A percentile compares a stretch with the other conserved stretches of the same genome.
These are phyloP conservation scores for Aspergillus uvarum DNA, from an alignment of 2,329 filamentous ascomycete species.

Conservation along the genomic window DNA sequence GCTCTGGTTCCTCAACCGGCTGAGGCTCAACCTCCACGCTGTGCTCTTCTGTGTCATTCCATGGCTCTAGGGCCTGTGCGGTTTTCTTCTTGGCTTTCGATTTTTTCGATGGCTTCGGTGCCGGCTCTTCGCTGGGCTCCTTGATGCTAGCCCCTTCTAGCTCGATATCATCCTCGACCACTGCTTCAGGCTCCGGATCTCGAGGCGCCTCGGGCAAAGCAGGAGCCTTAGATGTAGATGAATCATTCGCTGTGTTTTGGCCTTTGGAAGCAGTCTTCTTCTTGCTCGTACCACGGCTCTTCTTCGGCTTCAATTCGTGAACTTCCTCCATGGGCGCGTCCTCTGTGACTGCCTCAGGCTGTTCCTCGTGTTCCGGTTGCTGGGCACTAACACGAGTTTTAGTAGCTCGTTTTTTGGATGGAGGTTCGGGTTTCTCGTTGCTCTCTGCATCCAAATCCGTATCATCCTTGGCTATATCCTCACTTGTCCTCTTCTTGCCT, in stretches of 20 bases:
- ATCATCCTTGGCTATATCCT: conserved; percentile 47
- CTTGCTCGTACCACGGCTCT: conserved; percentile 42
- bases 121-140: conserved; percentile 33
- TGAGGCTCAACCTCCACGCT: conserved; percentile 12
- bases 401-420: conserved; percentile 60
- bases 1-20: conserved; percentile 8
- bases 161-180: conserved; percentile 65
- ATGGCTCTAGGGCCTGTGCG: conserved; percentile 19
- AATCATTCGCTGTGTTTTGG: conserved; percentile 54
- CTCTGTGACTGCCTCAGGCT: conserved; percentile 34
- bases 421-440: conserved; percentile 37
- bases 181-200: conserved; percentile 66
- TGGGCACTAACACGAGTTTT: conserved; percentile 50
- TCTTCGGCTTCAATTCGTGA: conserved; percentile 41
- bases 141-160: conserved; percentile 53
- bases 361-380: conserved; percentile 40
- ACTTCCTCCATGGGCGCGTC: conserved; percentile 17
- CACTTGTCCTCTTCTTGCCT: conserved; percentile 65
- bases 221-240: conserved; percentile 43
- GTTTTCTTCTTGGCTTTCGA: conserved; percentile 32
- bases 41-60: conserved; percentile 12
- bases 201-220: conserved; percentile 42
- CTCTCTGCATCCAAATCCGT: conserved; percentile 15
- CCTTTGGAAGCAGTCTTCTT: conserved; percentile 43
- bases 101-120: conserved; percentile 27